Evolutionary conservation across 1,284 basidiomycete species (phyloP).

Genomic region (Termitomyces sp.): DNA sequence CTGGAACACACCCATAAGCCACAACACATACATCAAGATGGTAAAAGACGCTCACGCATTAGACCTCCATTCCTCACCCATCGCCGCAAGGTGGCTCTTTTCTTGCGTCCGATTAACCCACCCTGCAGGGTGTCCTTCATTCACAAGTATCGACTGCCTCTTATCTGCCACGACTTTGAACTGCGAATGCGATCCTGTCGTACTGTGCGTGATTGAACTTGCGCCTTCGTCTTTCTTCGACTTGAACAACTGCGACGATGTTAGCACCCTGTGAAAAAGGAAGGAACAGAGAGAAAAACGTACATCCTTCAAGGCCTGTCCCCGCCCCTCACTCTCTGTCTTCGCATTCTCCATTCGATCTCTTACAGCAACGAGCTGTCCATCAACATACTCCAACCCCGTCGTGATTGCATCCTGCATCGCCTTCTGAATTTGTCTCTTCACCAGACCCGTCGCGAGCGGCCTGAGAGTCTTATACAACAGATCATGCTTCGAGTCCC

Average conservation of each 20-base stretch:
- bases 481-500: slow-evolving; percentile 89
- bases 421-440: slow-evolving; percentile 87
- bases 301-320: slow-evolving; percentile 65
- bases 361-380: slow-evolving; percentile 78
- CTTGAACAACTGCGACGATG: slow-evolving; percentile 44
- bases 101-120: slow-evolving; percentile 67
- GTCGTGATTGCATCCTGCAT: slow-evolving; percentile 74
- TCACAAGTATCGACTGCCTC: slow-evolving; percentile 57
- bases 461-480: slow-evolving; percentile 82
- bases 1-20: not conserved
- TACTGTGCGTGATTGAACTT: slow-evolving; percentile 17
- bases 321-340: slow-evolving; percentile 27
- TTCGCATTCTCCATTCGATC: slow-evolving; percentile 73
- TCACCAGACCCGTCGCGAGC: slow-evolving; percentile 77
- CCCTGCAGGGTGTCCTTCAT: slow-evolving; percentile 62
- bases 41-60: slow-evolving; percentile 43
- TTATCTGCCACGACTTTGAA: slow-evolving; percentile 70
- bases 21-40: not conserved
- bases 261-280: not conserved
- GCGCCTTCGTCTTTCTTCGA: slow-evolving; percentile 48
- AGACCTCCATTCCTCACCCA: slow-evolving; percentile 61
- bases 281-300: slow-evolving; percentile 16
- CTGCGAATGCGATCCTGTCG: slow-evolving; percentile 36
- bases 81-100: slow-evolving; percentile 43
- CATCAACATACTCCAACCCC: slow-evolving; percentile 82